phyloP scores from a whole-genome alignment of 1,284 basidiomycete genomes.

The Sparassis latifolia region DNA sequence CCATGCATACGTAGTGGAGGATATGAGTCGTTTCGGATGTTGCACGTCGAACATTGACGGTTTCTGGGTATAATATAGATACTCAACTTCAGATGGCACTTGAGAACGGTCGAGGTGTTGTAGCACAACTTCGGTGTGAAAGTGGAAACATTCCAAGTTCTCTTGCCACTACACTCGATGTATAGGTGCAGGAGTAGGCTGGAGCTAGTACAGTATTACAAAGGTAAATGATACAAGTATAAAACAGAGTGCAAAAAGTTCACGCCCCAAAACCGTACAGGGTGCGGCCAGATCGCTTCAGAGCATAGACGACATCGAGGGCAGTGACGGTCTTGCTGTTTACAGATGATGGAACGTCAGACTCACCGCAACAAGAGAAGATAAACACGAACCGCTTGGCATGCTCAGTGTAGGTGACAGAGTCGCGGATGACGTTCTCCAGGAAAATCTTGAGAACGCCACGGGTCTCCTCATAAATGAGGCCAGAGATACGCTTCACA shows the following conservation, averaged over 20 bases:
- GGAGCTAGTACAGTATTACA: slow-evolving; percentile 7
- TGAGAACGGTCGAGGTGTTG: not conserved
- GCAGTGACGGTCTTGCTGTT: slow-evolving; percentile 72
- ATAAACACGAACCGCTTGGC: slow-evolving; percentile 52
- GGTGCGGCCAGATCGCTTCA: slow-evolving; percentile 77
- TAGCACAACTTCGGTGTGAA: not conserved
- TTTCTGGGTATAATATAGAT: too few relatives aligned
- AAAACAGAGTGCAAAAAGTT: slow-evolving; percentile 19
- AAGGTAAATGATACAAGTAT: slow-evolving; percentile 21
- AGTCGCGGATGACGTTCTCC: slow-evolving; percentile 76
- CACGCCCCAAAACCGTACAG: slow-evolving; percentile 71
- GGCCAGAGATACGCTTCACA: slow-evolving; percentile 91
- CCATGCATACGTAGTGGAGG: not conserved
- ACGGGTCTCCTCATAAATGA: slow-evolving; percentile 93
- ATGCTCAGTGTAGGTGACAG: slow-evolving; percentile 85
- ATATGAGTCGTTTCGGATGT: not conserved
- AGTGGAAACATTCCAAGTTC: not conserved
- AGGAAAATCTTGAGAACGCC: slow-evolving; percentile 94
- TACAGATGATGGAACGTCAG: not conserved
- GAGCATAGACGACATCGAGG: slow-evolving; percentile 76
- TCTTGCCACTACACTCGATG: not conserved
- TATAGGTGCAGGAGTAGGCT: not conserved
- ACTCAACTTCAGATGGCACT: too few relatives aligned
- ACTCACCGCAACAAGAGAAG: not conserved
- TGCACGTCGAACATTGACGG: not conserved